Percentiles rank a stretch among this genome's conserved stretches.
Conservation (phyloP, 2,329 filamentous ascomycete species). For the Ophiostoma triangulosporum region DNA sequence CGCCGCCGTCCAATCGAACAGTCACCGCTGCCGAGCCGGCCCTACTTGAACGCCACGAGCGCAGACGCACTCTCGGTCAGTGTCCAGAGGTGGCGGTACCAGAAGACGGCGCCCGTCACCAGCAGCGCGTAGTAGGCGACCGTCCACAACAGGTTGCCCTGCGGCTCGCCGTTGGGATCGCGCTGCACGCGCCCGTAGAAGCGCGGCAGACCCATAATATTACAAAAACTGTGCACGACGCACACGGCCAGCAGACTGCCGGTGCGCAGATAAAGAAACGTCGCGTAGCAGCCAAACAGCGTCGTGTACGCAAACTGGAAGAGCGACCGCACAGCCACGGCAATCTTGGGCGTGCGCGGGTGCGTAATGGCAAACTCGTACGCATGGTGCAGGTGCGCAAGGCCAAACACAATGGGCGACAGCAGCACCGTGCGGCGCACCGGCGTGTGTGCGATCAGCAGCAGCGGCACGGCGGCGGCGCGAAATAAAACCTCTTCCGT, state of each 20-base stretch:
- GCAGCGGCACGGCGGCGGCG: conserved; percentile 68
- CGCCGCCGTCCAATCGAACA: too few species aligned
- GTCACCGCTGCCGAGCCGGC: too few species aligned
- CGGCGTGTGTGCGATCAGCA: conserved; percentile 55
- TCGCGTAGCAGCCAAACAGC: conserved; percentile 84
- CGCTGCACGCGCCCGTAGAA: conserved; percentile 64
- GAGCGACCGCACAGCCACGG: conserved; percentile 55
- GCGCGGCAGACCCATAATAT: conserved; percentile 77
- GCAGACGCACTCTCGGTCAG: conserved; percentile 52
- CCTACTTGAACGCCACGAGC: conserved; percentile 21
- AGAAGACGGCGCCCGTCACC: conserved; percentile 54
- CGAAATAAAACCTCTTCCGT: conserved; percentile 94
- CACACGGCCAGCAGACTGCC: conserved; percentile 68
- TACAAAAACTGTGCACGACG: conserved; percentile 76
- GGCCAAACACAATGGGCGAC: conserved; percentile 78
- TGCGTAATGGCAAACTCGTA: conserved; percentile 84
- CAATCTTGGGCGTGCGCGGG: conserved; percentile 49
- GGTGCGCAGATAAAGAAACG: conserved; percentile 76
- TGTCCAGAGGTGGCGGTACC: conserved; percentile 56
- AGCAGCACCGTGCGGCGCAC: conserved; percentile 55
- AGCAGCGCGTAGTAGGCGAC: conserved; percentile 67
- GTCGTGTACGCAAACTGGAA: conserved; percentile 86
- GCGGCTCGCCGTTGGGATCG: conserved; percentile 3
- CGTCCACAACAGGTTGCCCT: conserved; percentile 46
- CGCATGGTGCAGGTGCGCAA: conserved; percentile 89